Evolutionary conservation across 768 basidiomycete species (phyloP).

Genomic region (Pleurotus sapidus): DNA sequence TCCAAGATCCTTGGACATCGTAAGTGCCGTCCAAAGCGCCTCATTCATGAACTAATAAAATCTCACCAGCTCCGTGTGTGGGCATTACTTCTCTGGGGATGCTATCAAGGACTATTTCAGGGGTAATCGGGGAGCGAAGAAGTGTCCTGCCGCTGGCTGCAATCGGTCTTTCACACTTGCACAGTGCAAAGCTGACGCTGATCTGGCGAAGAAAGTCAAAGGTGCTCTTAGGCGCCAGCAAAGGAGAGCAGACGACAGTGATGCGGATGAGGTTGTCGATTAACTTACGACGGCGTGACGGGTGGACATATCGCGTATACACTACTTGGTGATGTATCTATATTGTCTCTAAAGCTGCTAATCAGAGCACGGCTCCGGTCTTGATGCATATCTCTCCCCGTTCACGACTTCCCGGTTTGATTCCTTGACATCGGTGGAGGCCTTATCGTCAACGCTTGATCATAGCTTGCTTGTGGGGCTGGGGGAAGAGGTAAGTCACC

Average conservation of each 20-base stretch:
- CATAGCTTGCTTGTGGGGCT: too few species aligned
- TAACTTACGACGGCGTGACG: constrained; percentile 12
- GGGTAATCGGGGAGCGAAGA: constrained; percentile 28
- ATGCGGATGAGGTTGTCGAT: constrained; percentile 60
- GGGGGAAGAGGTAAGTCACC: too few species aligned
- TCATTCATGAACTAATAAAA: too few species aligned
- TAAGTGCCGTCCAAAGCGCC: constrained; percentile 32
- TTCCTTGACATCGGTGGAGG: too few species aligned
- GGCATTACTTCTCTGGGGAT: constrained; percentile 77
- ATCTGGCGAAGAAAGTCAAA: constrained; percentile 61
- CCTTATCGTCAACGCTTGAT: too few species aligned
- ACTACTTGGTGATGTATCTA: too few species aligned
- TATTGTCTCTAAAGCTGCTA: too few species aligned
- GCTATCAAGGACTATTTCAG: constrained; percentile 68
- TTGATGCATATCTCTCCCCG: too few species aligned
- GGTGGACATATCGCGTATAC: too few species aligned
- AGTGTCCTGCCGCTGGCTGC: constrained; percentile 77
- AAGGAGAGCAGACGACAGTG: constrained; percentile 42
- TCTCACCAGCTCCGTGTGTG: constrained; percentile 40
- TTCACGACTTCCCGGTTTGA: too few species aligned
- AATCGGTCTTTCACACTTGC: constrained; percentile 49
- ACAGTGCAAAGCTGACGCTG: constrained; percentile 52
- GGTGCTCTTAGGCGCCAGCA: constrained; percentile 51
- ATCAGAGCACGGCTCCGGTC: too few species aligned
- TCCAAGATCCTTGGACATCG: constrained; percentile 82